These are phyloP conservation scores for Colletotrichum zoysiae DNA, from an alignment of 2,329 filamentous ascomycete genomes.

Conservation along the genomic window DNA sequence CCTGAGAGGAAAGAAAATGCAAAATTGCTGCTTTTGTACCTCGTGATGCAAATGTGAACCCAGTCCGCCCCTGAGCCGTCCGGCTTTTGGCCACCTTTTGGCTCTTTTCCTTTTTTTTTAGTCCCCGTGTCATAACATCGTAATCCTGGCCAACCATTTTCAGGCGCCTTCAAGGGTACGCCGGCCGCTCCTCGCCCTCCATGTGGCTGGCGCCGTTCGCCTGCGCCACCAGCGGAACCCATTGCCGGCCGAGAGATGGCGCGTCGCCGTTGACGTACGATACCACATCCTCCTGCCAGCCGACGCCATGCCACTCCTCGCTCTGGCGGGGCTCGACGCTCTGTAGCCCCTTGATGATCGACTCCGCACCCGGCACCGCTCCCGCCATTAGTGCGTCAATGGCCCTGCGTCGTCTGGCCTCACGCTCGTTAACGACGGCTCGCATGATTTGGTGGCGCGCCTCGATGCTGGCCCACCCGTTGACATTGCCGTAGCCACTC, in stretches of 20 bases:
- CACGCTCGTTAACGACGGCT: constrained; percentile 67
- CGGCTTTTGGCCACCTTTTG: background rate
- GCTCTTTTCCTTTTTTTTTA: constrained; percentile 34
- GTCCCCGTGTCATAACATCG: constrained; percentile 40
- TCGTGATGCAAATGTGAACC: constrained; percentile 37
- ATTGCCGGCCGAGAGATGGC: constrained; percentile 59
- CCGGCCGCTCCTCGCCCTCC: constrained; percentile 15
- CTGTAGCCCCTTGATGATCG: constrained; percentile 53
- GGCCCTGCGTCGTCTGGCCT: constrained; percentile 64
- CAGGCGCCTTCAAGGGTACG: constrained; percentile 40
- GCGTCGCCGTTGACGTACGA: constrained; percentile 55
- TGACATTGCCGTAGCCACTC: constrained; percentile 63
- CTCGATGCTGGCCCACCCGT: constrained; percentile 63
- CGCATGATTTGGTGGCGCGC: constrained; percentile 63
- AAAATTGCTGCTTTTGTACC: constrained; percentile 35
- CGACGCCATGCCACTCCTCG: constrained; percentile 61
- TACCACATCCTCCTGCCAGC: constrained; percentile 62
- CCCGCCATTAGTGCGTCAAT: constrained; percentile 58
- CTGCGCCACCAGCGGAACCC: constrained; percentile 53
- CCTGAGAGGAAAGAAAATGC: constrained; percentile 8
- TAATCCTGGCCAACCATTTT: constrained; percentile 19
- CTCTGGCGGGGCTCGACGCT: constrained; percentile 55
- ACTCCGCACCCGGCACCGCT: constrained; percentile 51
- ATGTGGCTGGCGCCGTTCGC: constrained; percentile 5
- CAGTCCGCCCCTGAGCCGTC: constrained; percentile 25